Conservation (phyloP, 2,329 filamentous ascomycete genomes). For the Berkeleyomyces rouxiae region DNA sequence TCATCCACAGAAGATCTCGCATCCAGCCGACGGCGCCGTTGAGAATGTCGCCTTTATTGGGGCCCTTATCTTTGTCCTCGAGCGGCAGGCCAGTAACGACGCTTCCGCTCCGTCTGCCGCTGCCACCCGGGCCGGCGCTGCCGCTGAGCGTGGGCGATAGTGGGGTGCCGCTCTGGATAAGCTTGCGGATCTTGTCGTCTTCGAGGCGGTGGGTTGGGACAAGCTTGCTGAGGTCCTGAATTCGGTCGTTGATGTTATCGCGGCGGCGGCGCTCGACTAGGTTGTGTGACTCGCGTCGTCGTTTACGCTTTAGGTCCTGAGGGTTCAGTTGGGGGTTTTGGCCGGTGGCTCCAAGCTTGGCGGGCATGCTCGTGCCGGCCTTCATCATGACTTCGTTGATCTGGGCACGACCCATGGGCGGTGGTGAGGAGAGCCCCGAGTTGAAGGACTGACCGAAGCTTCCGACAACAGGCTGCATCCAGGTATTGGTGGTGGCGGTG, state of each 20-base stretch:
- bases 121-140: conserved; percentile 73
- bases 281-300: conserved; percentile 88
- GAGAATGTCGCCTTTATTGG: conserved; percentile 96
- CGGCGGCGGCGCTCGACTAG: conserved; percentile 84
- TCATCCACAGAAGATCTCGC: conserved; percentile 93
- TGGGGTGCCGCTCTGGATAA: conserved; percentile 81
- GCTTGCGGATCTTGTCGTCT: conserved; percentile 91
- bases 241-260: conserved; percentile 97
- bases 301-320: conserved; percentile 84
- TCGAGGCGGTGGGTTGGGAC: conserved; percentile 86
- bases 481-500: neutral
- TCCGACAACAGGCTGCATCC: conserved; percentile 48
- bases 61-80: conserved; percentile 96
- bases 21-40: conserved; percentile 97
- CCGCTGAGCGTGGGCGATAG: conserved; percentile 71
- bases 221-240: conserved; percentile 86
- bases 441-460: conserved; percentile 76
- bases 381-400: conserved; percentile 83
- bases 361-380: conserved; percentile 74
- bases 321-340: conserved; percentile 39
- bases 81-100: conserved; percentile 86
- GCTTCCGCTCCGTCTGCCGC: conserved; percentile 63
- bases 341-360: conserved; percentile 48
- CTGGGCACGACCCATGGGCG: conserved; percentile 51
- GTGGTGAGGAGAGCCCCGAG: conserved; percentile 75